Conservation (phyloP, 2,329 filamentous ascomycete species). For the Microcera coccophila region DNA sequence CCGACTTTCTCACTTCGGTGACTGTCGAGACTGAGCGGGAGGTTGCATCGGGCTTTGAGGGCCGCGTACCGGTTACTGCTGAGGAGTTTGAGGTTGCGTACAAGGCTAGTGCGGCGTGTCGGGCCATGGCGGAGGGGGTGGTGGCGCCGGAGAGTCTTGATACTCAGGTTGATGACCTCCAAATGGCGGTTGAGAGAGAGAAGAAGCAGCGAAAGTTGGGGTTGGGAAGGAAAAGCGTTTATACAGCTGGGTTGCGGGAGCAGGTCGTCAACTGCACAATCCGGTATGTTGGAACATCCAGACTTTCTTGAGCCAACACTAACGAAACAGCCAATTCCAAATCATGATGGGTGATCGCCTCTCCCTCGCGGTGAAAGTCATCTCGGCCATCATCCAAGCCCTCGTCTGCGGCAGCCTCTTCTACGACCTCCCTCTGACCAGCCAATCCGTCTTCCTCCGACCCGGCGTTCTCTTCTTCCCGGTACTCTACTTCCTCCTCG, state of each 20-base stretch:
- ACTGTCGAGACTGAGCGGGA: constrained; percentile 61
- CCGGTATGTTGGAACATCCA: constrained; percentile 35
- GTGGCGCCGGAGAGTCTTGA: constrained; percentile 21
- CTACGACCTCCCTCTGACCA: constrained; percentile 55
- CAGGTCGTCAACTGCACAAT: constrained; percentile 35
- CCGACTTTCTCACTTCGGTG: constrained; percentile 66
- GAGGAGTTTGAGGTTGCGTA: constrained; percentile 53
- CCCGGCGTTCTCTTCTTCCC: constrained; percentile 32
- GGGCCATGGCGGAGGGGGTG: constrained; percentile 21
- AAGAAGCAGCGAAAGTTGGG: constrained; percentile 20
- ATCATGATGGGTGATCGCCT: constrained; percentile 31
- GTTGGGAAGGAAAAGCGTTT: constrained; percentile 18
- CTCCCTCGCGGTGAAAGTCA: constrained; percentile 34
- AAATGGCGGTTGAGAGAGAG: constrained; percentile 18
- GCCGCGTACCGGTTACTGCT: constrained; percentile 56
- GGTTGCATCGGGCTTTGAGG: constrained; percentile 55
- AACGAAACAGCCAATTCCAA: constrained; percentile 23
- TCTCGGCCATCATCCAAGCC: constrained; percentile 62
- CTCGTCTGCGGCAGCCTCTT: constrained; percentile 64
- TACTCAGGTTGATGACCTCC: constrained; percentile 44
- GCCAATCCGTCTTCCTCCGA: constrained; percentile 53
- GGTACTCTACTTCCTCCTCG: constrained; percentile 41
- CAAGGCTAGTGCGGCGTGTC: constrained; percentile 10
- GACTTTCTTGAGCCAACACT: not conserved
- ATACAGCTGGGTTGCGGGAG: constrained; percentile 23